Base-by-base conservation (phyloP, 2,329 filamentous ascomycete species). In the Penicillium capsulatum region DNA sequence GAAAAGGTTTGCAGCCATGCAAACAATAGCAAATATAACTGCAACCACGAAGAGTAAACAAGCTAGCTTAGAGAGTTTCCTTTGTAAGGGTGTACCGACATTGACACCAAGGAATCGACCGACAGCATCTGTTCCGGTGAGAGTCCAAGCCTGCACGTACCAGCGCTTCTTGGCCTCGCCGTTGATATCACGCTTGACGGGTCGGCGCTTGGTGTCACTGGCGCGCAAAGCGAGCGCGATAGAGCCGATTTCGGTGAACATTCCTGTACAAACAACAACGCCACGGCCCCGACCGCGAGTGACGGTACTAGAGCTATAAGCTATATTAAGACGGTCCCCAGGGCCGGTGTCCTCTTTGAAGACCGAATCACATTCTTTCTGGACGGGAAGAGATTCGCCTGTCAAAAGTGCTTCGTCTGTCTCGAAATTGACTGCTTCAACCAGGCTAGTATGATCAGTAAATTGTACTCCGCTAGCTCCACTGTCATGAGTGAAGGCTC, bases 371-470 rank as follows among this genome's bases (percentile, higher is more conserved):
- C 65, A 62, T 36, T 75, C 69, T 64, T 82, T 76, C 53, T 68
- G 71, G 1, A 81, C 76, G 9, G 79, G 78, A 4, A 80, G 61
- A 10, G 79, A 78, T 60, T 82, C 79, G 36, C 79, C 79, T 4
- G 79, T 82, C 17, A 82, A 67, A 26, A 81, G 71, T 9, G 77
- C 74, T 56, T 81, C 79, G 47, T 94, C 86, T 42, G 83, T 84
- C 45, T 84, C 84, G 46, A 90, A 71, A 60, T 90, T 90, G 65
- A 89, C 79, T 34, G 75, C 66, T 56, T 77, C 75, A 32, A 77
- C 64, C 26, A 73, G 36, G 71, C 70, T 42, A 8, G 64, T 16
- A 24, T 9, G 7, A 1, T 3, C 17, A 41, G 31, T 43, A n/a
- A 16, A 31, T 17, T 20, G 3, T 7, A 9, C 4, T 4, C 9